Evolutionary conservation across 2,329 filamentous ascomycete genomes (phyloP), one percentile per base, ranked within the genome.

Genomic region (Microsporum audouinii): DNA sequence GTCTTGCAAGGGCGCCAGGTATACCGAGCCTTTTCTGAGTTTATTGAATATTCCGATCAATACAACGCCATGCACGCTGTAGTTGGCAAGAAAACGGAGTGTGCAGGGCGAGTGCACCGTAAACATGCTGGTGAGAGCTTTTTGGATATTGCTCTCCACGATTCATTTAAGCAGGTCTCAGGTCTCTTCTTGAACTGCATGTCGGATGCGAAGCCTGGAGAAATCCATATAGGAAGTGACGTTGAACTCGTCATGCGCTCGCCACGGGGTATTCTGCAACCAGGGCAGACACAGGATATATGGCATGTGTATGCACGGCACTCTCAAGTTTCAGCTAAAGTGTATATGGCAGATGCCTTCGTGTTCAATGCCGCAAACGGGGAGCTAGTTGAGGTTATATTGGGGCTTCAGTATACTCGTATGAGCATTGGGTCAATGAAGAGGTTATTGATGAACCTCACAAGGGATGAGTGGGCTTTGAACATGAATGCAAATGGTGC

Each of bases 21-120:
- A 5, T 57, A 57, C 31, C 56, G n/a, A 7, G 27, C 63, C 17
- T 49, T 65, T 6, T 58, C 59, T 1, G 65, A 73, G 1, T 72
- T 1, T 73, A 75, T 27, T 60, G 59, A 61, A n/a, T 61, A 61
- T 17, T 31, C 43, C 31, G 34, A 43, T n/a, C 29, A 45, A 12
- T 61, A 61, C 17, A 45, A 51, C 77, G 3, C 73, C 76, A 23
- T 29, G 65, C 0, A 60, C 67, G 41, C 39, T 12, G 36, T 59
- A 12, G 58, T 59, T n/a, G 58, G 58, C 36, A 45, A 49, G 8
- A 36, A 29, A 38, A 59, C 39, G 6, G 17, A 51, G 27, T 59
- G 33, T 6, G 58, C 58, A 17, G 58, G 58, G 4, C 47, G 47
- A 3, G 43, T 59, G 3, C 23, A 43, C n/a, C 39, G n/a, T 8